phyloP scores from a whole-genome alignment of 352 stramenopile species.

The Phytophthora cactorum region DNA sequence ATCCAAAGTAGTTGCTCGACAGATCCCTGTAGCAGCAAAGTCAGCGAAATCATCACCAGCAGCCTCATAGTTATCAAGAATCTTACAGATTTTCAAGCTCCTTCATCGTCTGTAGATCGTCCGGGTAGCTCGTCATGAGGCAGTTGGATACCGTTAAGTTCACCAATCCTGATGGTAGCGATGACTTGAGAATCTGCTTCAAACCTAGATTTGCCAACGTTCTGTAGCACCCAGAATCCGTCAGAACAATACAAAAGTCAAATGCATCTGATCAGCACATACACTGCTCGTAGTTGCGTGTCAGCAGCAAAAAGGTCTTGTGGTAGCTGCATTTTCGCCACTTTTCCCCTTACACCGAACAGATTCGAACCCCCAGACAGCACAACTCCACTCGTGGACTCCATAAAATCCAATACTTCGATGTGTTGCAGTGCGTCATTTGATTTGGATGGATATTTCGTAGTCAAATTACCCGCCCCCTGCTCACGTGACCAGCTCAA shows the following conservation, averaged over 20 bases:
- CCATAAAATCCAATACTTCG: conserved; percentile 45
- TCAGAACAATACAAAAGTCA: conserved; percentile 5
- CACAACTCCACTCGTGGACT: conserved; percentile 36
- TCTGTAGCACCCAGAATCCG: conserved; percentile 21
- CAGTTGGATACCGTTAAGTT: conserved; percentile 72
- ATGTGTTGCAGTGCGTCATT: conserved; percentile 48
- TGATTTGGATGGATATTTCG: conserved; percentile 41
- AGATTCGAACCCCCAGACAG: conserved; percentile 61
- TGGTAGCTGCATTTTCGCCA: conserved; percentile 44
- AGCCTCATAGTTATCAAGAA: background rate
- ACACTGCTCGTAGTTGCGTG: conserved; percentile 50
- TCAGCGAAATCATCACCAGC: background rate
- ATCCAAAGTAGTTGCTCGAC: conserved; percentile 66
- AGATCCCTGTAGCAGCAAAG: conserved; percentile 48
- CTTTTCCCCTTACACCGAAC: conserved; percentile 50
- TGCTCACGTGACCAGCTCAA: too few species aligned
- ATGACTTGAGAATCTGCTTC: conserved; percentile 46
- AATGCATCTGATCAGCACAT: conserved; percentile 13
- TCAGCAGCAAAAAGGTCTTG: conserved; percentile 40
- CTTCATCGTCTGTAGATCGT: conserved; percentile 56
- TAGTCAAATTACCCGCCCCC: conserved; percentile 27
- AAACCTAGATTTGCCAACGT: conserved; percentile 62
- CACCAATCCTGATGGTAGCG: conserved; percentile 39
- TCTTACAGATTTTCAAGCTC: conserved; percentile 54
- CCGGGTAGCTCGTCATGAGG: conserved; percentile 53